Evolutionary conservation across 1,284 basidiomycete species (phyloP).

Genomic region (Tilletia setariae): DNA sequence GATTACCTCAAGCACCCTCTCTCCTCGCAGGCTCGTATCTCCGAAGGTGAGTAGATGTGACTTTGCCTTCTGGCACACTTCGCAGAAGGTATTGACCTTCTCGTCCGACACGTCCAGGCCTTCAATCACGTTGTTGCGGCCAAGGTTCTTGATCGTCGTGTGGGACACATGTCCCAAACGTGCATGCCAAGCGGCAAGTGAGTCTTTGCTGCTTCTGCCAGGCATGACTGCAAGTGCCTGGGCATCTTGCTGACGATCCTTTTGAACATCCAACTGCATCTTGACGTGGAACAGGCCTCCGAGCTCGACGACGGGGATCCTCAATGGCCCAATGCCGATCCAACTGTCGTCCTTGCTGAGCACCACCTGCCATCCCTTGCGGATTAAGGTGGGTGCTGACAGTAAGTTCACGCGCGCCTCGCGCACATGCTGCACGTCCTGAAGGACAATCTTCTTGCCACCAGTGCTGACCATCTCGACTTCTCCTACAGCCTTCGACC

Average conservation of each 20-base stretch:
- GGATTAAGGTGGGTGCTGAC: not conserved
- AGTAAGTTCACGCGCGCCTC: not conserved
- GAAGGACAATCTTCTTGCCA: not conserved
- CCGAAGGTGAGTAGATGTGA: not conserved
- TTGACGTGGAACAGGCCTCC: not conserved
- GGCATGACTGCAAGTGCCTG: not conserved
- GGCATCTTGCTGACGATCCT: no score
- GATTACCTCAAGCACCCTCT: not conserved
- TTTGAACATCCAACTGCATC: not conserved
- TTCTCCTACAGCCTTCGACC: no score
- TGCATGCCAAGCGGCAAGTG: not conserved
- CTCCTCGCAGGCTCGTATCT: not conserved
- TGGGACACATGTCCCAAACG: not conserved
- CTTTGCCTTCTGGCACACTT: not conserved
- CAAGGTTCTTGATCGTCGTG: not conserved
- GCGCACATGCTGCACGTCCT: not conserved
- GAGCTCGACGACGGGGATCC: not conserved
- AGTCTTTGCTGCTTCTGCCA: not conserved
- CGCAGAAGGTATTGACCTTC: not conserved
- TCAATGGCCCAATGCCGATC: not conserved
- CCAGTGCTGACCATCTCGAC: not conserved
- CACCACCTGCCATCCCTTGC: not conserved
- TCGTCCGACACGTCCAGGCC: not conserved
- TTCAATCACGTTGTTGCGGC: not conserved
- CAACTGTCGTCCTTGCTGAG: not conserved